Conservation (phyloP, 768 basidiomycete species). For the Amanita exitialis region DNA sequence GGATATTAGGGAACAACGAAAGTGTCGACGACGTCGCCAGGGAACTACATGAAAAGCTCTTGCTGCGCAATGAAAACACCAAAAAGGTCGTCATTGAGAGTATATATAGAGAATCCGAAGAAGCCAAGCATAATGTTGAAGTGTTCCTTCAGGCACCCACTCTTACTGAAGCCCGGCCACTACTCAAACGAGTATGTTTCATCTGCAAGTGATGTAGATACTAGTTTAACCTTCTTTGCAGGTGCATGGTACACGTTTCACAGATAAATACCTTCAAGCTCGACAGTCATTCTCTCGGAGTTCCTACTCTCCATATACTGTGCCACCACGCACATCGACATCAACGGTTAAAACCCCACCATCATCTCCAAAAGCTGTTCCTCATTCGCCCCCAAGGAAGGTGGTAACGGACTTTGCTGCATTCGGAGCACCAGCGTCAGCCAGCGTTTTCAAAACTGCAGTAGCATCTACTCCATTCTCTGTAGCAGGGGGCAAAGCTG, state of each 20-base stretch:
- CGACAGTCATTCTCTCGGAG: constrained; percentile 48
- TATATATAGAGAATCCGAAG: constrained; percentile 88
- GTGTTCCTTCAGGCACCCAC: constrained; percentile 70
- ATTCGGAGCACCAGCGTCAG: constrained; percentile 65
- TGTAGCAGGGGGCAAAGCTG: constrained; percentile 69
- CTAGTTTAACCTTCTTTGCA: constrained; percentile 21
- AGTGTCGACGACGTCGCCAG: constrained; percentile 95
- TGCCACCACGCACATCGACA: constrained; percentile 29
- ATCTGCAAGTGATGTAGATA: constrained; percentile 1
- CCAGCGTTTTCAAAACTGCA: constrained; percentile 78
- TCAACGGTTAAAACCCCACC: constrained; percentile 27
- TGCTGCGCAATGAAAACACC: constrained; percentile 91
- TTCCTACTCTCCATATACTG: constrained; percentile 36
- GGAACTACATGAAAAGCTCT: constrained; percentile 84
- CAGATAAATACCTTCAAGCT: constrained; percentile 87
- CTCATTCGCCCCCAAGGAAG: constrained; percentile 70
- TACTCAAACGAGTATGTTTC: constrained; percentile 62
- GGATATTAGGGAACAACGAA: constrained; percentile 88
- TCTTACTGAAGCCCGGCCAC: constrained; percentile 63
- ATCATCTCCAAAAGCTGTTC: constrained; percentile 27
- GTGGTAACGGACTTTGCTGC: constrained; percentile 85
- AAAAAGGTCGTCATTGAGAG: constrained; percentile 95
- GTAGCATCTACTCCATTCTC: constrained; percentile 77
- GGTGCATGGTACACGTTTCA: constrained; percentile 94
- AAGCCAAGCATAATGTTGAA: constrained; percentile 82